Conservation (phyloP, 768 basidiomycete genomes). For the Brasilioporus rufonigricans region DNA sequence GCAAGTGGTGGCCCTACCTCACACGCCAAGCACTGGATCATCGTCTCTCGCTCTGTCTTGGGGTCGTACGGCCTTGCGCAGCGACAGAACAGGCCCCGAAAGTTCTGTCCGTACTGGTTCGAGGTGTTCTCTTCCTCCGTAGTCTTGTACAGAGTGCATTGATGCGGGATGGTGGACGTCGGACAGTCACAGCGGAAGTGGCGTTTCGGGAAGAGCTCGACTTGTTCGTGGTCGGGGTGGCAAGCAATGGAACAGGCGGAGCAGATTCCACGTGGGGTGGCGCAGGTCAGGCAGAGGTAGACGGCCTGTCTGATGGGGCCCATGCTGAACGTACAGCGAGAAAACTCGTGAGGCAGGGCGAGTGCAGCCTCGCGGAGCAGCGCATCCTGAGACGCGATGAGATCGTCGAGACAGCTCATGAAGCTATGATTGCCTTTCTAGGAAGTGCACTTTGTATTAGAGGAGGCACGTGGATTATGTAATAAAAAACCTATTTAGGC, state of each 20-base stretch:
- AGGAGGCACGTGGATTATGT: neutral
- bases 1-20: conserved; percentile 48
- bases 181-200: conserved; percentile 85
- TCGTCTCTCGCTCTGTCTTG: conserved; percentile 72
- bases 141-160: conserved; percentile 60
- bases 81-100: conserved; percentile 67
- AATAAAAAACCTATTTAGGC: no score
- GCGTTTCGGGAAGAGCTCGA: conserved; percentile 86
- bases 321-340: conserved; percentile 59
- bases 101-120: conserved; percentile 77
- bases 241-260: conserved; percentile 85
- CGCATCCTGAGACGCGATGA: conserved; percentile 28
- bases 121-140: conserved; percentile 52
- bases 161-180: conserved; percentile 55
- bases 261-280: conserved; percentile 66
- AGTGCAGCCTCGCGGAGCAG: conserved; percentile 38
- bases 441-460: neutral
- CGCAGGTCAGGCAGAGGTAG: conserved; percentile 78
- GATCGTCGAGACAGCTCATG: conserved; percentile 38
- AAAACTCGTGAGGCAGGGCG: conserved; percentile 60
- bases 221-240: conserved; percentile 82
- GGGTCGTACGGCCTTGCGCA: conserved; percentile 73
- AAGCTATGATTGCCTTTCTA: neutral
- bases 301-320: conserved; percentile 73
- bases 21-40: conserved; percentile 86